These are phyloP conservation scores for Russula lepida DNA, from an alignment of 768 basidiomycete species.

Conservation along the genomic window DNA sequence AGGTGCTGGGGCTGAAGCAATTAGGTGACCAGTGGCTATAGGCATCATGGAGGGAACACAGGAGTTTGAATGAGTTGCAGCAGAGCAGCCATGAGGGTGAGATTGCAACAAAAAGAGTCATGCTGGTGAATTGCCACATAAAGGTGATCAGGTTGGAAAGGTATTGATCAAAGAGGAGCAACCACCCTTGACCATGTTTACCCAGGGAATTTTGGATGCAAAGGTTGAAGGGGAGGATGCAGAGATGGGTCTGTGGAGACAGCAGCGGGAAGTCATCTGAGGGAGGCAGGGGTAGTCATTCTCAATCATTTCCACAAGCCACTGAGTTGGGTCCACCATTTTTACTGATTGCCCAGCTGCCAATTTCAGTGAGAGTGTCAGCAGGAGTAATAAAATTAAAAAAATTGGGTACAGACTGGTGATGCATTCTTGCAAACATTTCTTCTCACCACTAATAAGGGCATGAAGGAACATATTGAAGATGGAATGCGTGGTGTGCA, in stretches of 20 bases:
- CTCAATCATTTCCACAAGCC: too few relatives aligned
- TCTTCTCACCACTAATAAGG: conserved; percentile 72
- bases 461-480: conserved; percentile 74
- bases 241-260: too few relatives aligned
- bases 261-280: too few relatives aligned
- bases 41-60: conserved; percentile 55
- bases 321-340: too few relatives aligned
- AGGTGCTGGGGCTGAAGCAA: conserved; percentile 48
- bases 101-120: conserved; percentile 81
- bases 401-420: conserved; percentile 28
- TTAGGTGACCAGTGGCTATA: conserved; percentile 48
- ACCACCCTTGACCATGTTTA: conserved; percentile 77
- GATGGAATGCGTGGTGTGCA: conserved; percentile 72
- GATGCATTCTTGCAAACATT: conserved; percentile 41
- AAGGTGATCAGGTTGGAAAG: conserved; percentile 76
- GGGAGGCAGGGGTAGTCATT: too few relatives aligned
- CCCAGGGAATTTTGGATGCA: too few relatives aligned
- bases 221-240: too few relatives aligned
- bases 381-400: neutral
- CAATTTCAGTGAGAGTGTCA: neutral
- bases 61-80: conserved; percentile 35
- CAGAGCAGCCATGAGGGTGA: conserved; percentile 51
- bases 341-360: conserved; percentile 54
- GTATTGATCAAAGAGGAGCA: conserved; percentile 80
- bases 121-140: conserved; percentile 82